Base-by-base conservation (phyloP, 345 rosid species). In the Capsella bursapastoris region DNA sequence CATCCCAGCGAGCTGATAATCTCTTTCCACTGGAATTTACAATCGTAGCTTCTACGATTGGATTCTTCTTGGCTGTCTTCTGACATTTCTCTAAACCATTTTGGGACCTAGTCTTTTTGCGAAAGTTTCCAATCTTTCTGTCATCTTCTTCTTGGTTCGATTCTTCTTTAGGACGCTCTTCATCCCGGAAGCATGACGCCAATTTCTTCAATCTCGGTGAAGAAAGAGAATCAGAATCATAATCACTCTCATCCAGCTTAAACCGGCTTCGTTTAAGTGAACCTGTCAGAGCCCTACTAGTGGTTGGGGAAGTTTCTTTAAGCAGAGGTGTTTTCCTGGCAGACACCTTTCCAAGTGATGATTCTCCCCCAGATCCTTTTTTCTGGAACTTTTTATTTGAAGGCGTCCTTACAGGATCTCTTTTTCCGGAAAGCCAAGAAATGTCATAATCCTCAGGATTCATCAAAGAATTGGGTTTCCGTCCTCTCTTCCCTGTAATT, bases 401-500 rank as follows among this genome's bases (percentile, higher is more conserved):
- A 73, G 80, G 40, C 32, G 65, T 44, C 73, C 58, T 79, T 13
- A 63, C 10, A 10, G 66, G 25, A 75, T 80, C 81, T 70, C 78
- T 81, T 63, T 75, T 77, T 31, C 58, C 37, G 9, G 53, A 64
- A 57, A 73, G 48, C 92, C 88, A 84, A 72, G 84, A 72, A 66
- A 78, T 84, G 66, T 85, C 84, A 73, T 89, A 84, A 49, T 90
- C 95, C 40, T 83, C 92, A 49, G 92, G 86, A 64, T 83, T 86
- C 84, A 87, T 87, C 82, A 86, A 76, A 18, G 91, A 85, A 82
- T 87, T 93, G 37, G 87, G 96, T 81, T 77, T 87, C 68, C 87
- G 38, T 25, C 86, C 88, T 78, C 92, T 87, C 83, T 83, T 90
- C 83, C 74, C 83, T 28, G 71, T 69, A n/a, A 52, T 3, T 59